Base-by-base conservation (phyloP, 805 yeast species). In the Ogataea minuta region DNA sequence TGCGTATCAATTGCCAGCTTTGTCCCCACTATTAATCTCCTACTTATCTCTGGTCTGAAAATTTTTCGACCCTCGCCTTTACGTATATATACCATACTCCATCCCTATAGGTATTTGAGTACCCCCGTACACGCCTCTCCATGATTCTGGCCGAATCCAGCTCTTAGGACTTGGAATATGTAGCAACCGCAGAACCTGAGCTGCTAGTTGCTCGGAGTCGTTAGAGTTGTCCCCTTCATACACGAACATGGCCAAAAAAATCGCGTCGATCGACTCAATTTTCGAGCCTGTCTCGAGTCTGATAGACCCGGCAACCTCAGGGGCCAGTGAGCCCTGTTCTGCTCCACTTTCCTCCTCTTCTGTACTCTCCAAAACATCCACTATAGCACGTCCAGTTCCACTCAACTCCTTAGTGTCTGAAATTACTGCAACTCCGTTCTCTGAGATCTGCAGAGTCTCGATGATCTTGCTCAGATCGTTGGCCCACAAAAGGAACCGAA, bases 191-290 rank as follows among this genome's bases (percentile, higher is more conserved):
- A 57, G 48, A 2, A 70, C 57, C 23, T 60, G 58, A 9, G 46
- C 45, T 2, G 84, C 79, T 44, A 83, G 60, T 8, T 56, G 45
- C 29, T 66, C 67, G 6, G 95, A 93, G 58, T 89, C 96, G 14
- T 60, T 55, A 20, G 81, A 74, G 59, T 91, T 91, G 60, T 90
- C 97, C 23, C 98, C 97, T 58, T 90, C 97, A 60, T 86, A 88
- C 1, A 83, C 95, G 56, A 72, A 80, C 12, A 76, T 67, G 10
- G 57, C 49, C 10, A 59, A 31, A 2, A 50, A 37, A 4, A 42
- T 25, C 9, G 48, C 26, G 24, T 44, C 50, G 23, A 38, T 34
- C 19, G 40, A 20, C 24, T 36, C 28, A 23, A 16, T 7, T 12
- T 10, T 14, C 8, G 34, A 14, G 20, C 29, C 30, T 9, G 8